Percentiles rank a stretch among this genome's conserved stretches.
Evolutionary conservation across 495 filamentous ascomycete species (phyloP).

Genomic region (Mycothermus thermophilus): DNA sequence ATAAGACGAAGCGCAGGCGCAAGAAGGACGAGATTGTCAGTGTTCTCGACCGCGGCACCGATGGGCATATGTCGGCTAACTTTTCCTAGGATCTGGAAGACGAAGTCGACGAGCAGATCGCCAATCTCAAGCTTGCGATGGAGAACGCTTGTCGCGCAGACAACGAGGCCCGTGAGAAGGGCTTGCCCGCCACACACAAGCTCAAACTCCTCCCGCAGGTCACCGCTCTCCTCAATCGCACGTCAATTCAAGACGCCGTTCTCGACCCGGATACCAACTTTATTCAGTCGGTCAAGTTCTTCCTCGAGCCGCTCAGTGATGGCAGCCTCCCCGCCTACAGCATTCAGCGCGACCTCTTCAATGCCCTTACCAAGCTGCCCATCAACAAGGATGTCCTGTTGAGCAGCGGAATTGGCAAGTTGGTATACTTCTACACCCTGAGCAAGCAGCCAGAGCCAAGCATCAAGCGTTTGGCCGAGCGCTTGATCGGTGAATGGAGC

Average conservation of each 20-base stretch:
- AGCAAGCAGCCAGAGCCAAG: constrained; percentile 69
- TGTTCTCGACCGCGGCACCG: too few relatives aligned
- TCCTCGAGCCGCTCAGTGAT: constrained; percentile 89
- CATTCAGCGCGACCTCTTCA: constrained; percentile 90
- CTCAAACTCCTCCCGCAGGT: constrained; percentile 91
- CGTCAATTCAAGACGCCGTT: constrained; percentile 62
- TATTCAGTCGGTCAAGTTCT: constrained; percentile 86
- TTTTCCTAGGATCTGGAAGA: constrained; percentile 63
- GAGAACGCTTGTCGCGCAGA: constrained; percentile 80
- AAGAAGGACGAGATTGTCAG: constrained; percentile 81
- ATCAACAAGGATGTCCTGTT: constrained; percentile 82
- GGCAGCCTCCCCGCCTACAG: constrained; percentile 88
- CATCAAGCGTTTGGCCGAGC: constrained; percentile 90
- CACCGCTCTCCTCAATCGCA: constrained; percentile 71
- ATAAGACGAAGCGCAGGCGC: constrained; percentile 62
- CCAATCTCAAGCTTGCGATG: constrained; percentile 79
- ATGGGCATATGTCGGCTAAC: too few relatives aligned
- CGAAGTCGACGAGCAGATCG: constrained; percentile 79
- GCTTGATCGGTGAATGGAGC: constrained; percentile 85
- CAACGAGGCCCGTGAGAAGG: constrained; percentile 58
- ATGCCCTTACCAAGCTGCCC: constrained; percentile 60
- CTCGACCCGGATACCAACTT: constrained; percentile 93
- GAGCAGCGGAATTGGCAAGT: constrained; percentile 87
- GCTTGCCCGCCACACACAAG: constrained; percentile 78
- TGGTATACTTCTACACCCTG: constrained; percentile 91